A percentile compares a stretch with the other conserved stretches of the same genome.
Conservation (phyloP, 2,329 filamentous ascomycete genomes). For the Sarocladium strictum region DNA sequence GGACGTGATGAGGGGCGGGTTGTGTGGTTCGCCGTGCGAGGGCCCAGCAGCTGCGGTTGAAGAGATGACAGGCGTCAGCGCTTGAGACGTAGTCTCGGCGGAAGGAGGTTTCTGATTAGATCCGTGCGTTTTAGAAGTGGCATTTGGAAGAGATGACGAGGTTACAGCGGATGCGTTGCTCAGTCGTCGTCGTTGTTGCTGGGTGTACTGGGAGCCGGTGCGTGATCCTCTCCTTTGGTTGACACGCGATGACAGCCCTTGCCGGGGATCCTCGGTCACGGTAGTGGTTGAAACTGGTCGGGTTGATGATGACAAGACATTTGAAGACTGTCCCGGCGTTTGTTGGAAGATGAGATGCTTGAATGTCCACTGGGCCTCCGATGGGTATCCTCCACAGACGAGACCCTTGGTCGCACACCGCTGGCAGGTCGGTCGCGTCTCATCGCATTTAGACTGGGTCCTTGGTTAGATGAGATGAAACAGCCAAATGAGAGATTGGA, state of each 20-base stretch:
- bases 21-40: slow-evolving; percentile 13
- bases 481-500: not conserved
- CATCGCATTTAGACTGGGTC: slow-evolving; percentile 24
- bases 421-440: slow-evolving; percentile 22
- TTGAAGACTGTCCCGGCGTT: slow-evolving; percentile 9
- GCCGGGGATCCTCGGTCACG: not conserved
- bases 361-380: slow-evolving; percentile 33
- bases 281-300: not conserved
- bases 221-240: not conserved
- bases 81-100: not conserved
- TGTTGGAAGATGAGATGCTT: slow-evolving; percentile 27
- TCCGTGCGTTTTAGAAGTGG: not conserved
- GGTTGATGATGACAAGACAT: not conserved
- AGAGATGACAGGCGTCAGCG: not conserved
- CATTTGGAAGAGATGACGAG: not conserved
- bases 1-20: slow-evolving; percentile 23
- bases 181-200: not conserved
- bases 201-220: not conserved
- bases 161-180: not conserved
- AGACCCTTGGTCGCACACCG: slow-evolving; percentile 22
- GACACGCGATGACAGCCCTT: not conserved
- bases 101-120: not conserved
- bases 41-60: slow-evolving; percentile 14
- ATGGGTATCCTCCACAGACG: slow-evolving; percentile 22
- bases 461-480: not conserved